Evolutionary conservation across 495 filamentous ascomycete genomes (phyloP).

Genomic region (Mytilinidion resinicola): DNA sequence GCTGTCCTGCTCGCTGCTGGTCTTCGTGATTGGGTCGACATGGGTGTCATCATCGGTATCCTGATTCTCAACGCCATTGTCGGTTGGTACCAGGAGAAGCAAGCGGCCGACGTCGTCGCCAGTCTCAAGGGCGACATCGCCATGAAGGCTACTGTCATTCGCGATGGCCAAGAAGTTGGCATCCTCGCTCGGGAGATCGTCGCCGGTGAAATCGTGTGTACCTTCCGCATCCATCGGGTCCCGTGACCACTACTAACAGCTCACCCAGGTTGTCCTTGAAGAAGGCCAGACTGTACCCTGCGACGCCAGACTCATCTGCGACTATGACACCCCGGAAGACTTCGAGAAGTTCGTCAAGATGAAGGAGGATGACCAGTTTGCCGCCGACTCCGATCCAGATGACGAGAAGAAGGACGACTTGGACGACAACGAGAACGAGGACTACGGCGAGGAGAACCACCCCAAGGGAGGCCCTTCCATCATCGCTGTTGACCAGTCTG

Average conservation of each 20-base stretch:
- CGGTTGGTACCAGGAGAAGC: conserved; percentile 85
- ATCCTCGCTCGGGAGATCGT: conserved; percentile 76
- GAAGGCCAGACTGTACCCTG: conserved; percentile 70
- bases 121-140: conserved; percentile 78
- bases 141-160: conserved; percentile 66
- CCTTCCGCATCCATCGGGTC: not conserved
- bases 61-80: conserved; percentile 72
- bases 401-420: conserved; percentile 52
- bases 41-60: conserved; percentile 78
- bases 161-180: conserved; percentile 63
- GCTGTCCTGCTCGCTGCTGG: conserved; percentile 73
- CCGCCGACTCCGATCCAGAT: conserved; percentile 54
- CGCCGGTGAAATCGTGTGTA: conserved; percentile 71
- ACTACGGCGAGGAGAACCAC: conserved; percentile 24
- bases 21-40: conserved; percentile 76
- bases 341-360: conserved; percentile 67
- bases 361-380: conserved; percentile 45
- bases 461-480: conserved; percentile 56
- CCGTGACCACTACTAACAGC: not conserved
- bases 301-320: conserved; percentile 70
- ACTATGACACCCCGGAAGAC: conserved; percentile 62
- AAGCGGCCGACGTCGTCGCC: conserved; percentile 77
- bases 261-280: conserved; percentile 54
- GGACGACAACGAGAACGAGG: conserved; percentile 40
- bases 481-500: conserved; percentile 64